A percentile compares a stretch with the other conserved stretches of the same genome.
These are phyloP conservation scores for Arthrobotrys megalospora DNA, from an alignment of 2,329 filamentous ascomycete genomes.

Conservation along the genomic window DNA sequence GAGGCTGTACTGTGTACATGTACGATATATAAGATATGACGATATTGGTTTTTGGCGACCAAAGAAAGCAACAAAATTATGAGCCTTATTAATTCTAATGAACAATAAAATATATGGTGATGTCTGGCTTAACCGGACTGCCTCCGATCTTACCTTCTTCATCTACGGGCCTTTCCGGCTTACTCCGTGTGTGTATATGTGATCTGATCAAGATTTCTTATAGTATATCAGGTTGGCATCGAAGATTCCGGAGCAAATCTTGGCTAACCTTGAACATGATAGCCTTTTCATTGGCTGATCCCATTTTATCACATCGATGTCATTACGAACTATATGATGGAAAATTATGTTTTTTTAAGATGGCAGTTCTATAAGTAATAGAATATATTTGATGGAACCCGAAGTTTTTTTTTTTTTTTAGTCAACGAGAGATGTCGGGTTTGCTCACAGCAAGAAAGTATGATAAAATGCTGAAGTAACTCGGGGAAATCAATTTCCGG, in stretches of 20 bases:
- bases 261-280: not conserved
- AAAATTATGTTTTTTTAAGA: slow-evolving; percentile 4
- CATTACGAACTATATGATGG: not conserved
- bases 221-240: not conserved
- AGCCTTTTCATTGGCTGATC: not conserved
- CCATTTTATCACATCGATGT: slow-evolving; percentile 15
- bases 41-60: slow-evolving; percentile 16
- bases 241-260: not conserved
- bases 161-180: slow-evolving; percentile 17
- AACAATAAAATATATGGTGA: not conserved
- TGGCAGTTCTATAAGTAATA: not conserved
- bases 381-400: not conserved
- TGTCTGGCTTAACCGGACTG: slow-evolving; percentile 1
- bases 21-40: slow-evolving; percentile 44
- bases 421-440: not conserved
- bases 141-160: not conserved
- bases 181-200: slow-evolving; percentile 4
- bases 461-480: slow-evolving; percentile 57
- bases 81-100: slow-evolving; percentile 10
- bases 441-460: slow-evolving; percentile 20
- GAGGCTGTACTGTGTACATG: slow-evolving; percentile 18
- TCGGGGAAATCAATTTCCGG: slow-evolving; percentile 43
- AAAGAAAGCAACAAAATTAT: slow-evolving; percentile 3
- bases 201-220: not conserved
- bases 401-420: too few relatives aligned